These are phyloP conservation scores for Pseudonitzschia delicatissima DNA, from an alignment of 108 stramenopile species.

Conservation along the genomic window DNA sequence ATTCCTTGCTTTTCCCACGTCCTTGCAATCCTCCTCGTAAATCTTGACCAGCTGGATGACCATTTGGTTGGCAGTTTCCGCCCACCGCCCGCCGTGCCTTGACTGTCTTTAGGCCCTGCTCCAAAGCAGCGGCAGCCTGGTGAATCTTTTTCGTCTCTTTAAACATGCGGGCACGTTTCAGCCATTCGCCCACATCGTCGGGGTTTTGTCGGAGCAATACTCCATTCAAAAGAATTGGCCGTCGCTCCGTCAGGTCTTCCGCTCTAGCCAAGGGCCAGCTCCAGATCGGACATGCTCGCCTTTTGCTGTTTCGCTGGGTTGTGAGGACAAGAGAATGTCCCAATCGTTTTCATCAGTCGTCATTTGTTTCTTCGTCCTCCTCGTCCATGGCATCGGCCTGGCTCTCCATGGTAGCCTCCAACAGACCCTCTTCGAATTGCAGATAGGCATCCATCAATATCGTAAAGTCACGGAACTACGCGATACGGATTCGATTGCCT, in stretches of 20 bases:
- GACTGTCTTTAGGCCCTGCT: slow-evolving; percentile 76
- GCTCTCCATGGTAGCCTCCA: slow-evolving; percentile 87
- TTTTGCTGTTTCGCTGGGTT: slow-evolving; percentile 11
- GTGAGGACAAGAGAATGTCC: slow-evolving; percentile 58
- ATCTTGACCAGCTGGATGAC: slow-evolving; percentile 77
- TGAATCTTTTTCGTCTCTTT: slow-evolving; percentile 33
- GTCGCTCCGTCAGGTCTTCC: slow-evolving; percentile 89
- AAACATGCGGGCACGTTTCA: slow-evolving; percentile 87
- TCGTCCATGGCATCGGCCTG: slow-evolving; percentile 49
- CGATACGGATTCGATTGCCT: slow-evolving; percentile 80
- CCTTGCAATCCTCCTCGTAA: slow-evolving; percentile 72
- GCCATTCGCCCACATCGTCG: slow-evolving; percentile 95
- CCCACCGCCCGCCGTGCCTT: slow-evolving; percentile 60
- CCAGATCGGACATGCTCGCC: slow-evolving; percentile 66
- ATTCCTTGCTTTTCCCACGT: slow-evolving; percentile 76
- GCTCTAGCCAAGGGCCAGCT: slow-evolving; percentile 92
- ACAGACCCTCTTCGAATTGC: slow-evolving; percentile 92
- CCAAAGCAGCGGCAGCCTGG: slow-evolving; percentile 63
- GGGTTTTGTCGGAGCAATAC: slow-evolving; percentile 97
- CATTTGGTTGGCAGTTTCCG: slow-evolving; percentile 75
- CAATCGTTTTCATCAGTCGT: slow-evolving; percentile 39
- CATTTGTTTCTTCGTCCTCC: slow-evolving; percentile 49
- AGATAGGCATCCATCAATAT: slow-evolving; percentile 95
- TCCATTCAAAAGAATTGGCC: slow-evolving; percentile 90
- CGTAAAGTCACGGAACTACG: slow-evolving; percentile 97